Percentiles rank a stretch among this genome's conserved stretches.
These are phyloP conservation scores for Hypomyces perniciosus DNA, from an alignment of 2,329 filamentous ascomycete genomes.

Conservation along the genomic window DNA sequence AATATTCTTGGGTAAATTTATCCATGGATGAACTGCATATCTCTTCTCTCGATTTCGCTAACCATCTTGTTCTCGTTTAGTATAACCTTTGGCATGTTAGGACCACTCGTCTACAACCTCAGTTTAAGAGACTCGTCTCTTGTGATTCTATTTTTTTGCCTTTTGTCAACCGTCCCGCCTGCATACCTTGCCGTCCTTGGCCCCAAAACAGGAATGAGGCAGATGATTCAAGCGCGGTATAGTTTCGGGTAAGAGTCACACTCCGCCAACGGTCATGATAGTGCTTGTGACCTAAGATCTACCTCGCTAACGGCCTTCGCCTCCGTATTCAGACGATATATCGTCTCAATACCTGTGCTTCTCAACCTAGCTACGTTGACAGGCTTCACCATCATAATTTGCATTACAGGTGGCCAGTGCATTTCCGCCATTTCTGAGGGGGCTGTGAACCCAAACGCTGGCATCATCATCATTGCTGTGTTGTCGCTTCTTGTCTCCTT, in stretches of 20 bases:
- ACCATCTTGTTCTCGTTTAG: conserved; percentile 23
- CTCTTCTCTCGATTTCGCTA: not conserved
- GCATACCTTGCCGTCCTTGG: conserved; percentile 54
- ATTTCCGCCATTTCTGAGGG: conserved; percentile 48
- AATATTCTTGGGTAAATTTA: conserved; percentile 39
- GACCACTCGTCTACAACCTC: conserved; percentile 48
- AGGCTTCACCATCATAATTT: conserved; percentile 58
- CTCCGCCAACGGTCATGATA: no score
- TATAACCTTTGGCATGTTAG: conserved; percentile 59
- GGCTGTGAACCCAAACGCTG: conserved; percentile 45
- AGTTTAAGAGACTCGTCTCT: conserved; percentile 50
- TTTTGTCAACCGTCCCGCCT: conserved; percentile 47
- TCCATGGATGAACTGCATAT: not conserved
- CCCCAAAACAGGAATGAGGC: conserved; percentile 57
- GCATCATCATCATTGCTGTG: conserved; percentile 55
- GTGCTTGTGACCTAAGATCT: not conserved
- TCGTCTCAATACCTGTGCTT: conserved; percentile 53
- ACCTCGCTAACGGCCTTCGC: not conserved
- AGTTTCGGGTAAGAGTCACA: conserved; percentile 46
- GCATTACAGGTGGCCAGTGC: conserved; percentile 55
- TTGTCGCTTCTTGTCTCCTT: conserved; percentile 55
- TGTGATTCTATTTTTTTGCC: conserved; percentile 57
- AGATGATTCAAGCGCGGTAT: conserved; percentile 60
- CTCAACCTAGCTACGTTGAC: conserved; percentile 58
- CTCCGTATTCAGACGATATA: conserved; percentile 37